Percentiles rank a stretch among this genome's conserved stretches.
These are phyloP conservation scores for Cyphellophora attinorum DNA, from an alignment of 2,329 filamentous ascomycete species.

Conservation along the genomic window DNA sequence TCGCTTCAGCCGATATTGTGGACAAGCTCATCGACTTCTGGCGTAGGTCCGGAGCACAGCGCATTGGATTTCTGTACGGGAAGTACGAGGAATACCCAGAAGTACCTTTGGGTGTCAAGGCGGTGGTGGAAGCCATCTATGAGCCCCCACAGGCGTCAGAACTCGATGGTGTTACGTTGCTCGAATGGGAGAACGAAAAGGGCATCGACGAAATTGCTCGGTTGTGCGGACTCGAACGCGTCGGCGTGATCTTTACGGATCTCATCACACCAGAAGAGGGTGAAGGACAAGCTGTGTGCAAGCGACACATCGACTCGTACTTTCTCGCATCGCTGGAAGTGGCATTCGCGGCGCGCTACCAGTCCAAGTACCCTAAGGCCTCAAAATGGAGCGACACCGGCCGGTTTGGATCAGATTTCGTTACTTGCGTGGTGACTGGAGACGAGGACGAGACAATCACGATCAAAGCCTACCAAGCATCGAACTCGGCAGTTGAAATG, in stretches of 20 bases:
- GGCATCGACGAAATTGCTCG: slow-evolving; percentile 72
- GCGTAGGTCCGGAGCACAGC: slow-evolving; percentile 74
- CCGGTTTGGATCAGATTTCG: slow-evolving; percentile 88
- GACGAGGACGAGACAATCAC: slow-evolving; percentile 81
- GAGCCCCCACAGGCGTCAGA: slow-evolving; percentile 89
- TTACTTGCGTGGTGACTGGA: slow-evolving; percentile 91
- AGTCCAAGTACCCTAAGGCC: slow-evolving; percentile 77
- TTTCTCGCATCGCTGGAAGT: slow-evolving; percentile 89
- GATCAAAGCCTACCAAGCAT: slow-evolving; percentile 87
- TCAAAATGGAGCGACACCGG: slow-evolving; percentile 97
- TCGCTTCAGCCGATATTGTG: slow-evolving; percentile 73
- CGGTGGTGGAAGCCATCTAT: slow-evolving; percentile 92
- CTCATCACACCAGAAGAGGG: slow-evolving; percentile 70
- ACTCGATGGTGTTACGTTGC: slow-evolving; percentile 74
- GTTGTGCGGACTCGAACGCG: slow-evolving; percentile 73
- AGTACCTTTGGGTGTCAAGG: slow-evolving; percentile 88
- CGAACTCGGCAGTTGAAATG: slow-evolving; percentile 95
- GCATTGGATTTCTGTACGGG: slow-evolving; percentile 84
- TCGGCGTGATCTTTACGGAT: slow-evolving; percentile 94
- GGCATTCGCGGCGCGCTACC: slow-evolving; percentile 75
- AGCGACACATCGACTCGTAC: slow-evolving; percentile 90
- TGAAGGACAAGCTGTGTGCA: slow-evolving; percentile 84
- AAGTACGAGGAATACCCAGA: slow-evolving; percentile 83
- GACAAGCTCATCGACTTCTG: slow-evolving; percentile 88
- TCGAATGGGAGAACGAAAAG: slow-evolving; percentile 75